Conservation (phyloP, 345 rosid species). For the Psidium guajava region DNA sequence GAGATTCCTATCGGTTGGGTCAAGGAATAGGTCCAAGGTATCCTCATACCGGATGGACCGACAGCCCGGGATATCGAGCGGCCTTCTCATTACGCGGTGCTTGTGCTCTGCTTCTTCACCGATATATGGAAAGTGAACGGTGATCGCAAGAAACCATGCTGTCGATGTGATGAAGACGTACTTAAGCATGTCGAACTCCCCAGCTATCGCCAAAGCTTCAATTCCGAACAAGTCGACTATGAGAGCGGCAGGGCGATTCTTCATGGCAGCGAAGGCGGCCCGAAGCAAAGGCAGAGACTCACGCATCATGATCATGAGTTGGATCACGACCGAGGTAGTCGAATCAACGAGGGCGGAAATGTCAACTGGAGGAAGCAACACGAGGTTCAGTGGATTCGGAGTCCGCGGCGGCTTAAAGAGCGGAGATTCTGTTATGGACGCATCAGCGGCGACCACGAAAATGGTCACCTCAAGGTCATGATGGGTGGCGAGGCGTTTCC, state of each 20-base stretch:
- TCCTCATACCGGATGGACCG: slow-evolving; percentile 29
- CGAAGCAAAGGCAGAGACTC: slow-evolving; percentile 29
- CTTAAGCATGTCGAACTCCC: slow-evolving; percentile 34
- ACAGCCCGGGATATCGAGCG: slow-evolving; percentile 46
- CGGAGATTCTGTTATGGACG: slow-evolving; percentile 20
- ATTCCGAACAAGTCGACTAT: slow-evolving; percentile 45
- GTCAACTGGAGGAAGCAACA: slow-evolving; percentile 25
- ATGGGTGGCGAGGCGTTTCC: slow-evolving; percentile 22
- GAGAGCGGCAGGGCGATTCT: slow-evolving; percentile 23
- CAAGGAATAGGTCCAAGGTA: slow-evolving; percentile 17
- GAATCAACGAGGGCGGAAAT: slow-evolving; percentile 12
- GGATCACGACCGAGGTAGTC: slow-evolving; percentile 12
- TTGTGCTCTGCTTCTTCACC: slow-evolving; percentile 14
- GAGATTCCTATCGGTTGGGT: slow-evolving; percentile 5
- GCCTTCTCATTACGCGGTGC: slow-evolving; percentile 4
- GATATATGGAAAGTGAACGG: slow-evolving; percentile 22
- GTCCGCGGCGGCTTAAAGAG: slow-evolving; percentile 6
- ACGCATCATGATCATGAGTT: slow-evolving; percentile 22
- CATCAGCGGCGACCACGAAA: slow-evolving; percentile 9
- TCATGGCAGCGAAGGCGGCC: slow-evolving; percentile 22
- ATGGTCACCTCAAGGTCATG: slow-evolving; percentile 30
- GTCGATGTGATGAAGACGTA: slow-evolving; percentile 34
- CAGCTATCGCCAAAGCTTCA: slow-evolving; percentile 28
- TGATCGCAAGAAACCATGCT: slow-evolving; percentile 51
- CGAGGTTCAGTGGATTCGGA: slow-evolving; percentile 14